Evolutionary conservation across 257 asterid genomes (phyloP).

Genomic region (Knoxia roxburghii): DNA sequence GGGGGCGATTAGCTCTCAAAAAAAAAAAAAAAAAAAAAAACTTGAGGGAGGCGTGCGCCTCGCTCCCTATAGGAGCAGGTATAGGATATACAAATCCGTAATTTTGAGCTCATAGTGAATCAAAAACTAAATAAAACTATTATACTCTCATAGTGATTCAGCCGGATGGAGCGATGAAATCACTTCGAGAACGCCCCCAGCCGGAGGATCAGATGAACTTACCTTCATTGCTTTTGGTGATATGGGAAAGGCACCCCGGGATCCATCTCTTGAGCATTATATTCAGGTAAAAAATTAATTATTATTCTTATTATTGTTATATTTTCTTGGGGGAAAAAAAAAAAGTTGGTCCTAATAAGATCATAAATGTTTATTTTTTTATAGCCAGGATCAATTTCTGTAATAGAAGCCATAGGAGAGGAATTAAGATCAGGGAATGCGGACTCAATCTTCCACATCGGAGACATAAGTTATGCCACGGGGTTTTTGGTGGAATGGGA

Average conservation of each 20-base stretch:
- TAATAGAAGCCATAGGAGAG: constrained; percentile 43
- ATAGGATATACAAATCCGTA: too few relatives aligned
- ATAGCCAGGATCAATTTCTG: constrained; percentile 76
- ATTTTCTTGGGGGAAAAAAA: too few relatives aligned
- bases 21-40: too few relatives aligned
- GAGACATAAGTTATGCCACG: constrained; percentile 92
- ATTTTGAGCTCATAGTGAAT: too few relatives aligned
- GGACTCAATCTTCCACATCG: constrained; percentile 78
- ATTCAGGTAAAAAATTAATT: constrained; percentile 72
- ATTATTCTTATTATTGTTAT: too few relatives aligned
- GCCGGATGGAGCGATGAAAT: constrained; percentile 66
- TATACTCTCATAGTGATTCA: constrained; percentile 37
- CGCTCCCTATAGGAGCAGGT: too few relatives aligned
- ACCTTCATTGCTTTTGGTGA: constrained; percentile 72
- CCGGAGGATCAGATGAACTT: constrained; percentile 59
- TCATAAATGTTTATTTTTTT: not conserved
- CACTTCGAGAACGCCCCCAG: constrained; percentile 60
- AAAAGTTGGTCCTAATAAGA: too few relatives aligned
- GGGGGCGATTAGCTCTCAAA: too few relatives aligned
- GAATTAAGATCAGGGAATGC: constrained; percentile 46
- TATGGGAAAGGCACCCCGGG: constrained; percentile 91
- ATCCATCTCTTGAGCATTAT: constrained; percentile 64
- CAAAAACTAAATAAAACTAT: too few relatives aligned
- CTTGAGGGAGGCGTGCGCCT: too few relatives aligned
- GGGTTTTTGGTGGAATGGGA: constrained; percentile 94